Base-by-base conservation (phyloP, 2,329 filamentous ascomycete genomes). In the Beauveria scarabaeidicola region DNA sequence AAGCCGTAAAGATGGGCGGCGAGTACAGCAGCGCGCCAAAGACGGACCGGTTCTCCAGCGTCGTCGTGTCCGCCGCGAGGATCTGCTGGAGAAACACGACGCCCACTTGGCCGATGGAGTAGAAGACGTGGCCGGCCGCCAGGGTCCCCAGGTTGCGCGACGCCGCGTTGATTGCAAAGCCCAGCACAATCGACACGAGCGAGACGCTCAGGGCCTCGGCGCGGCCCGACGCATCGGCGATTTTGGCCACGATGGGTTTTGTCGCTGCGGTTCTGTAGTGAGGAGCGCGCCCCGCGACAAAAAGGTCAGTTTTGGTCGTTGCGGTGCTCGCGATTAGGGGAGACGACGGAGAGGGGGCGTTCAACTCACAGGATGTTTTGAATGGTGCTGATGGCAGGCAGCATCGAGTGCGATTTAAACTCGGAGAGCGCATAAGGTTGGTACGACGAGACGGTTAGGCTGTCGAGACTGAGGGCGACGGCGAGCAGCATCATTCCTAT, bases 31-130 rank as follows among this genome's bases (percentile, higher is more conserved):
- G 69, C 2, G 79, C 82, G 3, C 81, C 82, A 64, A 83, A 78
- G 3, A 87, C 68, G 15, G 82, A 83, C 59, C 84, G 81, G 65
- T 86, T 84, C 19, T 81, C 69, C 48, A 87, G 70, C 63, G 81
- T 77, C 53, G 80, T 85, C 1, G 81, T 83, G 68, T 87, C 84
- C 32, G 84, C 84, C 52, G 87, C 80, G 68, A 87, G 84, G 44
- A 87, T 81, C 66, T 87, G 83, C 66, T 85, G 80, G 23, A 86
- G 69, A 52, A 87, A 82, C 61, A 82, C 78, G 7, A 85, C 72
- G 8, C 82, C 82, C 0, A 81, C 84, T 48, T 73, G 77, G 3
- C 83, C 83, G 15, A 82, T 80, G 2, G 83, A 78, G 66, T 85
- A 86, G 68, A 87, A 85, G 41, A 86, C 80, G 66, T 85, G 79